Conservation (phyloP, 1,284 basidiomycete species). For the Meira nashicola region DNA sequence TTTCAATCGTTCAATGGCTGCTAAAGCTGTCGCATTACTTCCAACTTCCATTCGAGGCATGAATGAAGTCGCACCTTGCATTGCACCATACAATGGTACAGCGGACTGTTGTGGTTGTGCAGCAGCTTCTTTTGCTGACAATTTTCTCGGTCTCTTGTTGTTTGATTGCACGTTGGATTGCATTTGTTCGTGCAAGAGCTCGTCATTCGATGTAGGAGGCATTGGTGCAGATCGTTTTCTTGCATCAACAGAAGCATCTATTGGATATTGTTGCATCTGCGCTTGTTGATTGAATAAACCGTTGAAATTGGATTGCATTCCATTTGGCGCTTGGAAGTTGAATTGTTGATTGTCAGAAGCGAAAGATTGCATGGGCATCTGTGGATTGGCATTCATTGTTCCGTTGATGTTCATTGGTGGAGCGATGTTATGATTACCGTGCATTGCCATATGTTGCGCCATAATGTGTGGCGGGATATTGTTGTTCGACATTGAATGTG, state of each 20-base stretch:
- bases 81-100: not conserved
- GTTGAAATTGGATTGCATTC: no score
- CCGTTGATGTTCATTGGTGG: no score
- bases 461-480: no score
- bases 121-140: not conserved
- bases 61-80: constrained; percentile 9
- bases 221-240: constrained; percentile 9
- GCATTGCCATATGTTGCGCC: no score
- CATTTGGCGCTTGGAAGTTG: no score
- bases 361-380: no score
- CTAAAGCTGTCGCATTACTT: constrained; percentile 36
- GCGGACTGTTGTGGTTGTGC: not conserved
- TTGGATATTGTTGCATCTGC: constrained; percentile 3
- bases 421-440: no score
- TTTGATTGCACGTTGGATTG: not conserved
- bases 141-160: not conserved
- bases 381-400: no score
- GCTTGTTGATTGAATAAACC: no score
- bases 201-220: not conserved
- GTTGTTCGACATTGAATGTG: no score
- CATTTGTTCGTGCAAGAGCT: not conserved
- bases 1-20: constrained; percentile 34
- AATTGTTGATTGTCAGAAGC: no score
- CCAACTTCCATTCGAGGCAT: constrained; percentile 41
- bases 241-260: not conserved